A percentile compares a stretch with the other conserved stretches of the same genome.
These are phyloP conservation scores for Chernovozyma sophiae-reginae DNA, from an alignment of 1,139 yeast genomes.

Conservation along the genomic window DNA sequence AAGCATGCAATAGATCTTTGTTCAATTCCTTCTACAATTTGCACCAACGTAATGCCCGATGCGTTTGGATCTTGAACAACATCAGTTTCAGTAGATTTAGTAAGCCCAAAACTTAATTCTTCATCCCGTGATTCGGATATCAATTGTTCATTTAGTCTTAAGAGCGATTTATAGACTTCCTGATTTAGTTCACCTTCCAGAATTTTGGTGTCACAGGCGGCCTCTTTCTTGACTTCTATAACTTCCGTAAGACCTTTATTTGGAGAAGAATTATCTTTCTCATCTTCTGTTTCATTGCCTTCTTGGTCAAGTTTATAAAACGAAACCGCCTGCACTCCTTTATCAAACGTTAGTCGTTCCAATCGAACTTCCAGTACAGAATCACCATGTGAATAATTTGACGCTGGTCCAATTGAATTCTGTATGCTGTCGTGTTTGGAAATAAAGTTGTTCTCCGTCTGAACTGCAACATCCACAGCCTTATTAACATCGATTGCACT, in stretches of 20 bases:
- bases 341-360: constrained; percentile 20
- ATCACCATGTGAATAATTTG: too few species aligned
- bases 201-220: not conserved
- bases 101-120: too few species aligned
- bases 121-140: constrained; percentile 2
- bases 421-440: not conserved
- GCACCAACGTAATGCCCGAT: not conserved
- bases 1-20: constrained; percentile 31
- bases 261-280: too few species aligned
- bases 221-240: too few species aligned
- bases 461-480: constrained; percentile 23
- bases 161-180: constrained; percentile 16
- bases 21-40: not conserved
- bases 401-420: too few species aligned
- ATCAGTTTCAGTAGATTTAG: not conserved
- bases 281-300: not conserved
- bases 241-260: too few species aligned
- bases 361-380: not conserved
- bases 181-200: constrained; percentile 7
- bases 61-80: not conserved
- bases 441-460: constrained; percentile 15
- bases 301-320: not conserved
- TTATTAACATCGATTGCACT: constrained; percentile 6
- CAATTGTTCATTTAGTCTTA: constrained; percentile 13
- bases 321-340: constrained; percentile 25